phyloP scores from a whole-genome alignment of 495 filamentous ascomycete species.

The Polyplosphaeria fusca region DNA sequence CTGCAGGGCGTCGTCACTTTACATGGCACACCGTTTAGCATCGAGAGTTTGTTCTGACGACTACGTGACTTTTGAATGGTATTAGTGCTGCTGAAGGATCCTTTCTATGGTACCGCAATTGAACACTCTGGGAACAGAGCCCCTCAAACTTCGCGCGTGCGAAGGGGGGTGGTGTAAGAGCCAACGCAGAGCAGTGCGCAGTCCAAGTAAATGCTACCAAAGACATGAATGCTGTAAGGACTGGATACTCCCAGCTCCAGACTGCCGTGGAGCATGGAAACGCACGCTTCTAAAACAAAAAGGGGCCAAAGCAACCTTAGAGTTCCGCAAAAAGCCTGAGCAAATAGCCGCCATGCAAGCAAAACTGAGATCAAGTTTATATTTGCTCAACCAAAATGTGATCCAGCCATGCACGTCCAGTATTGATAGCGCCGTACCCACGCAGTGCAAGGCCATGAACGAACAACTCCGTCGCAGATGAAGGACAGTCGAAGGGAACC shows the following conservation, averaged over 20 bases:
- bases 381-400: slow-evolving; percentile 24
- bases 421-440: slow-evolving; percentile 32
- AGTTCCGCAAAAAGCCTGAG: slow-evolving; percentile 7
- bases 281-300: slow-evolving; percentile 20
- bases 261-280: slow-evolving; percentile 5
- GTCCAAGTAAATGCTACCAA: slow-evolving; percentile 30
- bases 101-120: neutral
- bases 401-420: slow-evolving; percentile 32
- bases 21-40: neutral
- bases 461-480: slow-evolving; percentile 29
- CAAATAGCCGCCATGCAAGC: slow-evolving; percentile 33
- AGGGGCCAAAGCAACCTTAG: neutral
- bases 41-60: neutral
- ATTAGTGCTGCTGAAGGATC: slow-evolving; percentile 6
- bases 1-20: slow-evolving; percentile 25
- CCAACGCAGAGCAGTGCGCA: slow-evolving; percentile 1
- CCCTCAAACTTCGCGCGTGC: too few relatives aligned
- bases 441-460: slow-evolving; percentile 27
- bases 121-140: neutral
- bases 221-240: slow-evolving; percentile 27
- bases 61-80: slow-evolving; percentile 15
- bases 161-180: neutral
- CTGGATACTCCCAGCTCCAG: slow-evolving; percentile 20
- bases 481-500: slow-evolving; percentile 25
- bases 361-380: slow-evolving; percentile 3